Evolutionary conservation across 805 yeast genomes (phyloP).

Genomic region (Candida awuae): DNA sequence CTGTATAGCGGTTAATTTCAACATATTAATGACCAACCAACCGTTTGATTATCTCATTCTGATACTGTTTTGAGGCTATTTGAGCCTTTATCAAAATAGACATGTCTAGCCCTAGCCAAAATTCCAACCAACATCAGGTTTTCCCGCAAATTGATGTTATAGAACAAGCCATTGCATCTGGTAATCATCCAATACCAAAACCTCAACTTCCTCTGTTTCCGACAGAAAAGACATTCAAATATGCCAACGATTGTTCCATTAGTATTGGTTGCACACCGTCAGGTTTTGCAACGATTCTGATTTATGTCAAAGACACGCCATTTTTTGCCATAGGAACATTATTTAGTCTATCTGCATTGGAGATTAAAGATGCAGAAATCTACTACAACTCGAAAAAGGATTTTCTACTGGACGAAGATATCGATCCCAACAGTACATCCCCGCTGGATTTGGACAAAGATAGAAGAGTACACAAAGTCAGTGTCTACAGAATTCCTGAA

Average conservation of each 20-base stretch:
- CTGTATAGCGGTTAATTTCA: too few species aligned
- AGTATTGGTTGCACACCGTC: conserved; percentile 10
- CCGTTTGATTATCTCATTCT: too few species aligned
- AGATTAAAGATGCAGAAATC: conserved; percentile 9
- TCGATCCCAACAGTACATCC: conserved; percentile 1
- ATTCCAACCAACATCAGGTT: background rate
- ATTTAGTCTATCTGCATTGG: conserved; percentile 6
- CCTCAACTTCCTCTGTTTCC: background rate
- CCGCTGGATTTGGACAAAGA: conserved; percentile 8
- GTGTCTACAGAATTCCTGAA: conserved; percentile 7
- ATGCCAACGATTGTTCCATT: conserved; percentile 12
- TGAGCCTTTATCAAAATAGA: background rate
- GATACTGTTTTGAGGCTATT: too few species aligned
- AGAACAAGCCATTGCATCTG: background rate
- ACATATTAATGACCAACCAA: too few species aligned
- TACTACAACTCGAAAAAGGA: conserved; percentile 14
- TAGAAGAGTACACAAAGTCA: conserved; percentile 10
- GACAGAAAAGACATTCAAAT: conserved; percentile 9
- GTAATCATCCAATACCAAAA: background rate
- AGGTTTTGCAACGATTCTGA: conserved; percentile 13
- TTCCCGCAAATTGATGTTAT: background rate
- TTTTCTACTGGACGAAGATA: conserved; percentile 12
- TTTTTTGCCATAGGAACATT: conserved; percentile 14
- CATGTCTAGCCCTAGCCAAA: background rate
- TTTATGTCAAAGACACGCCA: conserved; percentile 13